Conservation (phyloP, 768 basidiomycete genomes). For the Suillus ampliporus region DNA sequence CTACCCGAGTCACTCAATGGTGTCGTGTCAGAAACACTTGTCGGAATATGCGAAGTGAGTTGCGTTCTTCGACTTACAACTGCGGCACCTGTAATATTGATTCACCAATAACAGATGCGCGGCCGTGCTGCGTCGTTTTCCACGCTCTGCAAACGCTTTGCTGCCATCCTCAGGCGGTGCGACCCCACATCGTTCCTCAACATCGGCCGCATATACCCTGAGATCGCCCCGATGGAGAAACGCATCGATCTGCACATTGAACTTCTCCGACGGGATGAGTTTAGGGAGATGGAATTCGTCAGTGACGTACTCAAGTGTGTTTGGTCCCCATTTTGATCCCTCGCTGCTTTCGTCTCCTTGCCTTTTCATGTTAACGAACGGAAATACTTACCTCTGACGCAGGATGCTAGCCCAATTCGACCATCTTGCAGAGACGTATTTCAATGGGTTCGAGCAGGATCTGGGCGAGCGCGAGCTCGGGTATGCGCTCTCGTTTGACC, state of each 20-base stretch:
- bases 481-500: conserved; percentile 80
- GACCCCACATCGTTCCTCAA: conserved; percentile 87
- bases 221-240: conserved; percentile 89
- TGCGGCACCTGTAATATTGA: not conserved
- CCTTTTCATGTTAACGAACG: not conserved
- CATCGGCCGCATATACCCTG: conserved; percentile 81
- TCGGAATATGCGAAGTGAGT: conserved; percentile 92
- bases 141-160: conserved; percentile 88
- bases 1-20: conserved; percentile 87
- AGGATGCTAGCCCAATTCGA: conserved; percentile 95
- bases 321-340: not conserved
- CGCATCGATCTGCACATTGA: conserved; percentile 92
- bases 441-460: conserved; percentile 83
- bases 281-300: conserved; percentile 93
- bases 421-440: conserved; percentile 88
- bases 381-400: conserved; percentile 2
- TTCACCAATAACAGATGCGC: conserved; percentile 63
- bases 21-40: conserved; percentile 80
- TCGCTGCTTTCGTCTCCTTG: not conserved
- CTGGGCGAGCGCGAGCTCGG: conserved; percentile 90
- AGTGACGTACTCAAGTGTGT: conserved; percentile 86
- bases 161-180: conserved; percentile 79
- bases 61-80: not conserved
- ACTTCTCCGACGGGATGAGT: conserved; percentile 83
- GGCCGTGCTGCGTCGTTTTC: conserved; percentile 82